Evolutionary conservation across 495 filamentous ascomycete species (phyloP).

Genomic region (Tuber microsphaerosporum): DNA sequence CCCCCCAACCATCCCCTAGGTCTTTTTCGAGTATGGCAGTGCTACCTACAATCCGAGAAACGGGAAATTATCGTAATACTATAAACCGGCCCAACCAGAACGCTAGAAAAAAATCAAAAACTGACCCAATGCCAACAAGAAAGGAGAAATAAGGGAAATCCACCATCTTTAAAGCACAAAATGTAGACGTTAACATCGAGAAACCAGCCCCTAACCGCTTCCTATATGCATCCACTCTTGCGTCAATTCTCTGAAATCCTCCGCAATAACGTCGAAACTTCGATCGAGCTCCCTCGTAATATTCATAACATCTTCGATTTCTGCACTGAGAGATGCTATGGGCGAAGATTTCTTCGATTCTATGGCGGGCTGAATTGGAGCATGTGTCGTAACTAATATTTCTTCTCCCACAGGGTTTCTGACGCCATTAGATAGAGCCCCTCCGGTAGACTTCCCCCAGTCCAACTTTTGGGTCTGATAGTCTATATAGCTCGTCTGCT

Average conservation of each 20-base stretch:
- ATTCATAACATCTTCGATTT: background rate
- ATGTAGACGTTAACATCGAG: background rate
- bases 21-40: background rate
- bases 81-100: background rate
- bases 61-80: slow-evolving; percentile 5
- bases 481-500: slow-evolving; percentile 29
- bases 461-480: slow-evolving; percentile 25
- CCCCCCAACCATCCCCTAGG: background rate
- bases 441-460: slow-evolving; percentile 31
- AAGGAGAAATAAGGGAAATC: background rate
- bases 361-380: slow-evolving; percentile 7
- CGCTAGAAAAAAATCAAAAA: background rate
- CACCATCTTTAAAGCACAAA: background rate
- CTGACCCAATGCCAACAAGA: background rate
- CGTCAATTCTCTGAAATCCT: background rate
- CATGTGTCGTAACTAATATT: slow-evolving; percentile 26
- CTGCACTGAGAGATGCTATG: background rate
- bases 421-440: slow-evolving; percentile 25
- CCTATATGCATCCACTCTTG: background rate
- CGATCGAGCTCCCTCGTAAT: background rate
- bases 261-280: background rate
- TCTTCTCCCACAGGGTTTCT: slow-evolving; percentile 32
- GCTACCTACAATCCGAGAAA: slow-evolving; percentile 1
- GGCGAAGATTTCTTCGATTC: background rate
- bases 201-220: background rate